Base-by-base conservation (phyloP, 495 filamentous ascomycete species). In the Xylaria intraflava region DNA sequence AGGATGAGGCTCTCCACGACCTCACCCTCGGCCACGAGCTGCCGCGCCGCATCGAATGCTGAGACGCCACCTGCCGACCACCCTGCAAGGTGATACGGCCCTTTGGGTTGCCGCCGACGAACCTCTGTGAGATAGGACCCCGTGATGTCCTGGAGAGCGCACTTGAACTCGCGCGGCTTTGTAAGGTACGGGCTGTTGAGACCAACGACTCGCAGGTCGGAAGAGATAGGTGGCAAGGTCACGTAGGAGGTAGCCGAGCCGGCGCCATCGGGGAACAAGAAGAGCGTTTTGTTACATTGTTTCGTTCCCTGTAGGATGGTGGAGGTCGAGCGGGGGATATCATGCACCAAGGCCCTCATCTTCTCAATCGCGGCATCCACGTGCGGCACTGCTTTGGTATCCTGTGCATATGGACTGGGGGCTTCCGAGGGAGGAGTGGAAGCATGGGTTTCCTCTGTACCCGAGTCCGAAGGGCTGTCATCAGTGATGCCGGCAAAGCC, bases 21-120 rank as follows among this genome's bases (percentile, higher is more conserved):
- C 14, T 40, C 81, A 16, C 80, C 80, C 27, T 71, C 66, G 7
- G 74, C 72, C 51, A 82, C 69, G 4, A 87, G 70, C 26, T 80
- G 75, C 17, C 73, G 74, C 16, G 76, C 77, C 27, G 80, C 80
- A 46, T 84, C 81, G 64, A 84, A 89, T n/a, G 85, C 84, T 56
- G 83, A 77, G 49, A 86, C 81, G 35, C 86, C 85, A 50, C 85
- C 85, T 16, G 83, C 83, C 16, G 83, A 87, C 85, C 85, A 89
- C 20, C 81, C 81, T 22, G 75, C 80, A 14, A 84, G 48, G 51
- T 68, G 48, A 51, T 83, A 84, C 0, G 81, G 79, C 2, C 80
- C 81, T 0, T 61, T 16, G 2, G 73, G 71, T 53, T 76, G 78
- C 19, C 69, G 68, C 0, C 67, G 64, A 11, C 66, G 67, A 42